Conservation (phyloP, 345 rosid genomes). For the Salix koriyanagi region DNA sequence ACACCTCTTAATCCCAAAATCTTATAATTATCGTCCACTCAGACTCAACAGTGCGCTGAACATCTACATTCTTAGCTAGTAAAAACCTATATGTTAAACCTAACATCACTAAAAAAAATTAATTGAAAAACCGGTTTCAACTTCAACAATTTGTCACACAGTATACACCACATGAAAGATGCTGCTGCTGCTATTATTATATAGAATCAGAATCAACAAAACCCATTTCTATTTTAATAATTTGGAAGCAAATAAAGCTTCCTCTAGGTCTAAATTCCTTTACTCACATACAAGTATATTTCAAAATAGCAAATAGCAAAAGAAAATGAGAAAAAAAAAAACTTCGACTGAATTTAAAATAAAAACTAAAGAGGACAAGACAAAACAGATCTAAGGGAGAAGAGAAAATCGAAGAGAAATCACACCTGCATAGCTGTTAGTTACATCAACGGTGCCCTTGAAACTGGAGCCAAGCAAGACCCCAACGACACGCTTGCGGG, state of each 20-base stretch:
- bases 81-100: not conserved
- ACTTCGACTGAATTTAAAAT: not conserved
- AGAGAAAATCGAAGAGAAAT: not conserved
- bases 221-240: not conserved
- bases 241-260: not conserved
- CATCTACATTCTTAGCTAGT: not conserved
- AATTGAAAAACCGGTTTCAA: not conserved
- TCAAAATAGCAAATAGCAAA: not conserved
- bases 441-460: constrained; percentile 30
- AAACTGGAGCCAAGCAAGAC: constrained; percentile 28
- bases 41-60: not conserved
- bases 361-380: not conserved
- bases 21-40: not conserved
- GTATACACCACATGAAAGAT: not conserved
- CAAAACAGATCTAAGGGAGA: not conserved
- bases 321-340: not conserved
- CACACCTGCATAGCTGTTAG: constrained; percentile 30
- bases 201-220: too few species aligned
- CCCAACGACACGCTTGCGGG: constrained; percentile 28
- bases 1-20: too few species aligned
- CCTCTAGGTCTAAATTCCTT: not conserved
- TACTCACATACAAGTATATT: not conserved
- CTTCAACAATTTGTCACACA: not conserved
- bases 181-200: too few species aligned
- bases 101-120: not conserved